Evolutionary conservation across 75 land plant species (phyloP), one percentile per base, ranked within the genome.

Genomic region (Pinus taeda): DNA sequence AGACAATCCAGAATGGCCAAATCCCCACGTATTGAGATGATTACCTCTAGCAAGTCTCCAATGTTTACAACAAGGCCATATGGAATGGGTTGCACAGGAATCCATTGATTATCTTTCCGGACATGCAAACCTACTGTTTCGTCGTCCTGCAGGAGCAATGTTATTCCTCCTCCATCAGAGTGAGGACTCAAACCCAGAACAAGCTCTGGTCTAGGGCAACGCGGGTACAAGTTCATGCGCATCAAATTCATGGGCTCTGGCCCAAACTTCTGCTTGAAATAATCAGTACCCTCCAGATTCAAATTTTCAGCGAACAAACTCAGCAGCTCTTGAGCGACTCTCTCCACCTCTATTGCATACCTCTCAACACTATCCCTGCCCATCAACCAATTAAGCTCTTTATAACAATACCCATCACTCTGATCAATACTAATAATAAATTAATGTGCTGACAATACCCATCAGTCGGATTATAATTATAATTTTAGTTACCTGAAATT

Each of bases 21-120:
- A n/a, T n/a, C 0, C 7, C 7, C 6, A 5, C 6, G 0, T 5
- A 7, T 4, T 22, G 64, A 0, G 15, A 22, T 3, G 8, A 26
- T n/a, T 71, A 82, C 83, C 83, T 82, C 82, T 15, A 82, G 45
- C 21, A 56, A 36, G 69, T 83, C 85, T 15, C 77, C 83, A 29
- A 83, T 55, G 57, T 80, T 80, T 64, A 83, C 73, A 42, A 80
- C 60, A 22, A 80, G 60, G 4, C 73, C 69, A 24, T 66, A 73
- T 4, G 63, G 78, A 20, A 57, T 11, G 29, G 85, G 83, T 49
- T 59, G 57, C 18, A 83, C 79, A 15, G 83, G 29, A 62, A 59
- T 45, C 85, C 85, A 83, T 20, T 76, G 53, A 49, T 22, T 60
- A 39, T 80, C 76, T 20, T 74, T 72, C 36, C 42, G 30, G 57